Base-by-base conservation (phyloP, 164 flowering plant genomes). In the Tinospora cordifolia region DNA sequence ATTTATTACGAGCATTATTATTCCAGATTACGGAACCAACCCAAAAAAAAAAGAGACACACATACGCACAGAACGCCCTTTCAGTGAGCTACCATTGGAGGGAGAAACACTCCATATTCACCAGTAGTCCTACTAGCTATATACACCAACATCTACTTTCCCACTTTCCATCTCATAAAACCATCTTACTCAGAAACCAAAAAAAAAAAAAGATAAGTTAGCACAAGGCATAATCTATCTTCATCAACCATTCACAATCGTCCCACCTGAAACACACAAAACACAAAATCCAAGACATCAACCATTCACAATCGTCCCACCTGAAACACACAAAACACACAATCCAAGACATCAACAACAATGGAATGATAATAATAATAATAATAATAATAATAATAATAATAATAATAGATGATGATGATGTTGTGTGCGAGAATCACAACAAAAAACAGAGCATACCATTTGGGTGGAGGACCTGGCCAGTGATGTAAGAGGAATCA, bases 391-490 rank as follows among this genome's bases (percentile, higher is more conserved):
- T n/a, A 14, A 13, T 17, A 1, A n/a, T n/a, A 36, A 14, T 9
- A 12, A 34, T 14, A 63, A 11, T n/a, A 14, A 13, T 17, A 1
- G 14, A 27, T 25, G 1, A 8, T 25, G 38, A 30, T 30, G 4
- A 30, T 1, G 36, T 30, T 2, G 36, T 1, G 36, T 30, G 36
- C 2, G 17, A 63, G 39, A n/a, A n/a, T n/a, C n/a, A n/a, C 30
- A 15, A 2, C 6, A n/a, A 5, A 63, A 0, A 66, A n/a, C n/a
- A n/a, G n/a, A 51, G 46, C 73, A 51, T 75, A 89, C 95, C 97
- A 72, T 90, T 92, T 6, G 91, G 91, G 27, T 92, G 96, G 71
- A 90, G 80, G 68, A 85, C 85, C 66, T 88, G 93, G 65, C 96
- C 93, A 21, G 89, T 79, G 17, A 82, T 73, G 79, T 87, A 90